These are phyloP conservation scores for Apiospora hydei DNA, from an alignment of 2,329 filamentous ascomycete genomes.

Conservation along the genomic window DNA sequence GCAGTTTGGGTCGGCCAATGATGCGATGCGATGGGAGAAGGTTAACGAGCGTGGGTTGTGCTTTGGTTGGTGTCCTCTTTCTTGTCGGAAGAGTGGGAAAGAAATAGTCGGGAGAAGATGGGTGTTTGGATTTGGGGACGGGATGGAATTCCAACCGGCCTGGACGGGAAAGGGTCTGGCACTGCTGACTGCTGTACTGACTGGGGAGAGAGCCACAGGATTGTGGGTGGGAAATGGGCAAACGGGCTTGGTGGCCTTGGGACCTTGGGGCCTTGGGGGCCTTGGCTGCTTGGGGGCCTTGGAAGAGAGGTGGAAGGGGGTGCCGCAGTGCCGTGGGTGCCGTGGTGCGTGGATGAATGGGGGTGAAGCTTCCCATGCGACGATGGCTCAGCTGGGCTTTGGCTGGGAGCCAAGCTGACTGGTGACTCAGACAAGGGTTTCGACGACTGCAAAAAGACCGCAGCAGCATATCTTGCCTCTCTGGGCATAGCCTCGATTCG, in stretches of 20 bases:
- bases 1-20: not conserved
- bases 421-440: conserved; percentile 24
- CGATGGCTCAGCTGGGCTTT: conserved; percentile 10
- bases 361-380: not conserved
- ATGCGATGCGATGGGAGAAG: not conserved
- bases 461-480: not conserved
- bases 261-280: too few species aligned
- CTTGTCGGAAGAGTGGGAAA: not conserved
- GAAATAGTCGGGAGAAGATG: not conserved
- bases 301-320: not conserved
- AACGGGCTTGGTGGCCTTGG: too few species aligned
- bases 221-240: not conserved
- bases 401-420: conserved; percentile 23
- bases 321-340: not conserved
- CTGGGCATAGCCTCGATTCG: not conserved
- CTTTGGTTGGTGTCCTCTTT: not conserved
- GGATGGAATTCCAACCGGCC: not conserved
- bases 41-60: conserved; percentile 14
- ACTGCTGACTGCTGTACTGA: not conserved
- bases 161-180: not conserved
- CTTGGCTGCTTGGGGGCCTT: too few species aligned
- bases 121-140: not conserved
- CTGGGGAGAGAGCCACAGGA: not conserved
- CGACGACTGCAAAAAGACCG: not conserved
- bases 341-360: not conserved